Base-by-base conservation (phyloP, 306 rosid species). In the Glycine latifolia region DNA sequence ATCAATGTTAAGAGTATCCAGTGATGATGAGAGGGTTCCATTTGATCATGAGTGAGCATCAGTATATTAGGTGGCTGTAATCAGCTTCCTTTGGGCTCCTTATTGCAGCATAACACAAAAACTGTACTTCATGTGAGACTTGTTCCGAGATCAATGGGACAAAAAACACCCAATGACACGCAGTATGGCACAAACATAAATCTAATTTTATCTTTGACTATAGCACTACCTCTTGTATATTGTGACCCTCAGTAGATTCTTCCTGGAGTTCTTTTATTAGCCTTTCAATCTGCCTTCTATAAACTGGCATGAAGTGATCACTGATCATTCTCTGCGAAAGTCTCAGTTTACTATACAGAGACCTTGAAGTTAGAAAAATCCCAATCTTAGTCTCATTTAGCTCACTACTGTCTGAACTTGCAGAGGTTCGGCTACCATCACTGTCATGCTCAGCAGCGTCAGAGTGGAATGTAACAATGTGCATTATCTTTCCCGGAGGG, bases 401-500 rank as follows among this genome's bases (percentile, higher is more conserved):
- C 52, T 82, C 85, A 75, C 92, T 85, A 67, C 76, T 65, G 15
- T 86, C 89, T 4, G 86, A 87, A 77, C 84, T 67, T 26, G 80
- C 70, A 11, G 92, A 84, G 79, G 85, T 79, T 70, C 81, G 86
- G 88, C 86, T 83, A 67, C 41, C 76, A 73, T 89, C 88, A 61
- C 60, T 75, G 73, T 85, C 96, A 76, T 60, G 12, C 71, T 84
- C 89, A 4, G 81, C 79, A 50, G 9, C 50, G 65, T 81, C 85
- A 1, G 86, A 62, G 76, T 66, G 84, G 81, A 88, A 20, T 10
- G 80, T 82, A 55, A 93, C 90, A 44, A 95, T 87, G 78, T 93
- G 99, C 98, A 93, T 91, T 82, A 95, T 91, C 87, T 86, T 95
- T 70, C 99, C 99, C 1, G 98, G 87, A 14, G 98, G 99, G 67